Base-by-base conservation (phyloP, 495 filamentous ascomycete genomes). In the Neurospora sp. region DNA sequence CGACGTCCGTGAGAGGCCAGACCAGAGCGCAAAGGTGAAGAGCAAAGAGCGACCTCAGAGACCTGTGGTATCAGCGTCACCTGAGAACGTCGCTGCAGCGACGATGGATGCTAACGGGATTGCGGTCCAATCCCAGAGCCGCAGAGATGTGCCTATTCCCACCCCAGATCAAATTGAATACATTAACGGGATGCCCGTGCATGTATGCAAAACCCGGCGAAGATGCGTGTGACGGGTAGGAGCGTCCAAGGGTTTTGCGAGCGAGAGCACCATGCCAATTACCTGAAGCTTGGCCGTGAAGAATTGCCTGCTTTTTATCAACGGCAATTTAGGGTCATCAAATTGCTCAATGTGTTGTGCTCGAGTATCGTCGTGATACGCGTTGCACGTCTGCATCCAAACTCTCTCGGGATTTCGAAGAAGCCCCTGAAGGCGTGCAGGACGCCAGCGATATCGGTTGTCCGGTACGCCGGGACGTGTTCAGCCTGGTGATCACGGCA, bases 391-490 rank as follows among this genome's bases (percentile, higher is more conserved):
- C 54, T 66, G 54, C 54, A 66, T 66, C 31, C 54, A 66, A 14
- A 35, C 14, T 66, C 7, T 66, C 54, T 78, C 69, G 31, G 73
- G 59, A 72, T 48, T 70, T 41, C 41, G 23, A 38, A 37, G 59
- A 70, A 70, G 70, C 39, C 35, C 48, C 54, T 70, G 54, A 48
- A 48, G 35, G 54, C 54, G 62, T 73, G 77, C 73, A 72, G 72
- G 72, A 72, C 48, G 72, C 72, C 73, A 75, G 77, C 76, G 74
- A 78, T 75, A 74, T 77, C 77, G 74, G 75, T 66, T 12, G 12
- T 35, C 27, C 27, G 54, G 54, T 16, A 66, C 54, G 39, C 41
- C 71, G 27, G 38, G 44, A 73, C 31, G 69, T n/a, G 31, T 72
- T 70, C 39, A 66, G 35, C 46, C 40, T 23, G 40, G 69, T 39